phyloP scores from a whole-genome alignment of 495 filamentous ascomycete species.

The Tuber brumale region DNA sequence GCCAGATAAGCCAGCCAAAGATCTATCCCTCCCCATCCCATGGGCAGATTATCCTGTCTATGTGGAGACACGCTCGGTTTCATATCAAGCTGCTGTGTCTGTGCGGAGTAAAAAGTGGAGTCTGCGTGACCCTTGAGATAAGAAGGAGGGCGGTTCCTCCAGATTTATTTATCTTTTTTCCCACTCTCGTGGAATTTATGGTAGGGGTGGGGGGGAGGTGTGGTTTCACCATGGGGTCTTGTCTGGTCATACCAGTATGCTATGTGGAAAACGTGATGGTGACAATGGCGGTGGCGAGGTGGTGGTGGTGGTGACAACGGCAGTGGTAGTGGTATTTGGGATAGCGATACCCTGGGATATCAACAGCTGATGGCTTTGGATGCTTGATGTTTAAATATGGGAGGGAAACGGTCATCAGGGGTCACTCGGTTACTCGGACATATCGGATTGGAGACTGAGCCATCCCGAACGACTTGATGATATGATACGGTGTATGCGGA shows the following conservation, averaged over 20 bases:
- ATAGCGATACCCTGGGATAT: neutral
- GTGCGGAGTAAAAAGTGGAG: neutral
- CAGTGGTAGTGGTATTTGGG: neutral
- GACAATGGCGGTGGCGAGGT: neutral
- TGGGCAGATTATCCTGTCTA: neutral
- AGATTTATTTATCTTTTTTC: neutral
- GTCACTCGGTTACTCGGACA: neutral
- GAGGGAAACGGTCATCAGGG: neutral
- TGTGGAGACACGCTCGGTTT: conserved; percentile 3
- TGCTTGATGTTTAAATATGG: neutral
- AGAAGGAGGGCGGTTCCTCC: neutral
- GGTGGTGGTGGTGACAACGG: neutral
- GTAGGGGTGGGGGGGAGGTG: neutral
- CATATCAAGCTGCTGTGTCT: conserved; percentile 1
- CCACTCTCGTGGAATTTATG: neutral
- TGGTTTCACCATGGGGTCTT: neutral
- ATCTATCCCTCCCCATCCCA: neutral
- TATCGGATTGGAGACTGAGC: neutral
- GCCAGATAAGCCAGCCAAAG: conserved; percentile 2
- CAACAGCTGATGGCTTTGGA: neutral
- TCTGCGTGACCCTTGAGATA: neutral
- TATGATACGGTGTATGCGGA: neutral
- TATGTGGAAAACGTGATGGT: neutral
- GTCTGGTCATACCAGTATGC: neutral
- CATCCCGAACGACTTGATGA: neutral